Conservation (phyloP, 2,329 filamentous ascomycete genomes). For the Botryotinia convoluta region DNA sequence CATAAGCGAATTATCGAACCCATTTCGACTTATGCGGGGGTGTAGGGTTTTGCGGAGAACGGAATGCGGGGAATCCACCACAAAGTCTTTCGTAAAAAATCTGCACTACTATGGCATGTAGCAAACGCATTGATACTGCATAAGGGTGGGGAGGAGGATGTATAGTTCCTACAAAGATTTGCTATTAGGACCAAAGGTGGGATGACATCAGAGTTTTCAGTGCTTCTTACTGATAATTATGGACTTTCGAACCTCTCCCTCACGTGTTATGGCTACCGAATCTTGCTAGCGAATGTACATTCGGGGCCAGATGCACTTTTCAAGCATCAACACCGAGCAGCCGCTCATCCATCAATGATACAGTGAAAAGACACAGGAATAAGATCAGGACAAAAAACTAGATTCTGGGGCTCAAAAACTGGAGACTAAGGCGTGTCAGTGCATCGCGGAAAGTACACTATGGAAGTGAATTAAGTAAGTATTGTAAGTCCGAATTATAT, state of each 20-base stretch:
- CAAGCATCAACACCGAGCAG: background rate
- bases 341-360: background rate
- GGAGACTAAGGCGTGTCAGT: background rate
- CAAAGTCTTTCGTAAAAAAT: background rate
- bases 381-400: background rate
- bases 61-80: background rate
- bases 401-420: background rate
- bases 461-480: background rate
- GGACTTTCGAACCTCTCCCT: background rate
- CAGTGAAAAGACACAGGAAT: background rate
- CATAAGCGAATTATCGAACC: background rate
- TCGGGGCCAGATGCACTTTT: background rate
- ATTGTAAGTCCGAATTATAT: background rate
- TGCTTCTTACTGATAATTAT: background rate
- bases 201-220: background rate
- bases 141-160: background rate
- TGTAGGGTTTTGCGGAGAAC: background rate
- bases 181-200: background rate
- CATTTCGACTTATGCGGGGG: background rate
- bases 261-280: background rate
- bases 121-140: background rate
- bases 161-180: background rate
- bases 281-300: background rate
- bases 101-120: background rate
- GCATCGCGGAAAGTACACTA: background rate